Percentiles rank a stretch among this genome's conserved stretches.
Evolutionary conservation across 805 yeast genomes (phyloP).

Genomic region (Candida sanyiensis): DNA sequence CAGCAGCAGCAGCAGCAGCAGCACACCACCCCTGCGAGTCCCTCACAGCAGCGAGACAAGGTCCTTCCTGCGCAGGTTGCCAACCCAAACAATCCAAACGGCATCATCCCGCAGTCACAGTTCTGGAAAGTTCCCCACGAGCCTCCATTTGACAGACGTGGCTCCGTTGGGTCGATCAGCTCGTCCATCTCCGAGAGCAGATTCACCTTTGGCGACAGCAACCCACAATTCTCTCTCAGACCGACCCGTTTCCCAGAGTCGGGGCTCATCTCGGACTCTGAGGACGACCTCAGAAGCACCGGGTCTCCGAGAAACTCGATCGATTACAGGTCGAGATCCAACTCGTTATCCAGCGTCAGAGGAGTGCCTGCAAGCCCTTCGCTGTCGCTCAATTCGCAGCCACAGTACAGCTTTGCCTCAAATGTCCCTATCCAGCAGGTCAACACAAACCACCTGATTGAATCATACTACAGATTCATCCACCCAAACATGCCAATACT

Average conservation of each 20-base stretch:
- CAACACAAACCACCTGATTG: slow-evolving; percentile 32
- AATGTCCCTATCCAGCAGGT: slow-evolving; percentile 5
- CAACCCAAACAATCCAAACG: slow-evolving; percentile 4
- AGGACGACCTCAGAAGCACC: slow-evolving; percentile 20
- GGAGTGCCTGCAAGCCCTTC: slow-evolving; percentile 20
- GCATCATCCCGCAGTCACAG: slow-evolving; percentile 20
- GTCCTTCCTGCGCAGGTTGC: background rate
- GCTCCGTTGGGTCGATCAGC: slow-evolving; percentile 23
- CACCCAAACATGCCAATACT: slow-evolving; percentile 35
- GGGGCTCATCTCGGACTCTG: slow-evolving; percentile 24
- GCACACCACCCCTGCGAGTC: slow-evolving; percentile 11
- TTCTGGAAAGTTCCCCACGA: slow-evolving; percentile 28
- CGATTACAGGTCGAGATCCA: slow-evolving; percentile 21
- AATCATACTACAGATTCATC: slow-evolving; percentile 41
- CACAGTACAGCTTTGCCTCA: background rate
- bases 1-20: slow-evolving; percentile 3
- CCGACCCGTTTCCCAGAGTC: slow-evolving; percentile 18
- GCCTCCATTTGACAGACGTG: slow-evolving; percentile 24
- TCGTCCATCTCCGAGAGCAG: slow-evolving; percentile 19
- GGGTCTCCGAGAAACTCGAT: slow-evolving; percentile 21
- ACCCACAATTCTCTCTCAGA: slow-evolving; percentile 8
- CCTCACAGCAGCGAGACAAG: slow-evolving; percentile 5
- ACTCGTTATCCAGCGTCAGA: too few species aligned
- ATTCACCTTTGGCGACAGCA: slow-evolving; percentile 6
- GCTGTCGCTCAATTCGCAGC: slow-evolving; percentile 10